Base-by-base conservation (phyloP, 805 yeast species). In the Allodekkera sacchari region DNA sequence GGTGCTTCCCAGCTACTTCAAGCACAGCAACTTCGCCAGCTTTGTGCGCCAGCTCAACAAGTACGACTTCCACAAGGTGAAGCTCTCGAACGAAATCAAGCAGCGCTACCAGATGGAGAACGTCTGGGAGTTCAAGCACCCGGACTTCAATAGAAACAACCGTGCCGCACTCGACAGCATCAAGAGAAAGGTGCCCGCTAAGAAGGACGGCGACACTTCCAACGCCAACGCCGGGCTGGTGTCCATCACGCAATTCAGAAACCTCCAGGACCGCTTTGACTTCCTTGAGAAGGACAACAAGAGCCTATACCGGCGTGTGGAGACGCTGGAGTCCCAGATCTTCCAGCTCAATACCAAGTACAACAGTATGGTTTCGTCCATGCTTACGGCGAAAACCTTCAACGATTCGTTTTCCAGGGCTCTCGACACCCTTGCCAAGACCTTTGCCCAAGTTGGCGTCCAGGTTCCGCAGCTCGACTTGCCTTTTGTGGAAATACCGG, bases 51-150 rank as follows among this genome's bases (percentile, higher is more conserved):
- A 92, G 54, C 66, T 92, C 47, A 92, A 92, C 66, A 92, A 92
- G 58, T 92, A 92, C 52, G 98, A 89, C 57, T 92, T 92, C 64
- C 98, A 92, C 64, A 92, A 92, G 60, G 94, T 92, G 27, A 83
- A 89, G 52, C 66, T 74, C 28, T 63, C 82, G 25, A 71, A 66
- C 36, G 87, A 77, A 43, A 58, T 65, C 37, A 74, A 74, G 36
- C 76, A 77, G 47, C 83, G 87, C 24, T 85, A 78, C 35, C 74
- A 79, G 54, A 77, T 88, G 14, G 53, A 49, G 28, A 47, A 49
- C 25, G 36, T 53, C 22, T 89, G 97, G 96, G 96, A 89, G 54
- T 89, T 92, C 62, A 76, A 77, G 50, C 97, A 92, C 55, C 94
- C 96, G 0, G 84, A 77, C 42, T 92, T 92, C 56, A 71, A 71